Percentiles rank a stretch among this genome's conserved stretches.
These are phyloP conservation scores for Peziza echinospora DNA, from an alignment of 495 filamentous ascomycete genomes.

Conservation along the genomic window DNA sequence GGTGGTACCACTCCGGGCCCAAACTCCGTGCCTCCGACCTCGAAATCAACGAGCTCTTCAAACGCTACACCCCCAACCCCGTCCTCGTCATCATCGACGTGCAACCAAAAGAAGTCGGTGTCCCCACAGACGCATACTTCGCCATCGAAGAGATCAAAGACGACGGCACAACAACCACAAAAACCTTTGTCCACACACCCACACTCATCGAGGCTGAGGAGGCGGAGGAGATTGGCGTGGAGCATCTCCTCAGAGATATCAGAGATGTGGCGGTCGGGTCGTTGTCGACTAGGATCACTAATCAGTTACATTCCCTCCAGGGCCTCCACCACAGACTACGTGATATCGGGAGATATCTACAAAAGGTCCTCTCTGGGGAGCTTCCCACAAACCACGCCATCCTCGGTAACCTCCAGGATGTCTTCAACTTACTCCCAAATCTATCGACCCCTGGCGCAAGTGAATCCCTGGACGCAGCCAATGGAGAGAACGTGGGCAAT, in stretches of 20 bases:
- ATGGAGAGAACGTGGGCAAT: conserved; percentile 29
- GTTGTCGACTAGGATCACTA: conserved; percentile 92
- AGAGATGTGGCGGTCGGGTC: conserved; percentile 95
- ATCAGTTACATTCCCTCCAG: conserved; percentile 91
- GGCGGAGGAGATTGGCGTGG: conserved; percentile 95
- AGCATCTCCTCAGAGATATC: conserved; percentile 94
- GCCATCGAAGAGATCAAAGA: conserved; percentile 99
- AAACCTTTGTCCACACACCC: conserved; percentile 97
- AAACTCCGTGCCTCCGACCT: conserved; percentile 93
- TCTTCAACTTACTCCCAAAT: conserved; percentile 96
- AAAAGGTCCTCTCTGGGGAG: conserved; percentile 80
- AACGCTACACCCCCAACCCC: conserved; percentile 92
- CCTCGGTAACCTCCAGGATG: conserved; percentile 89
- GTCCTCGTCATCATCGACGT: conserved; percentile 96
- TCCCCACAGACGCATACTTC: conserved; percentile 97
- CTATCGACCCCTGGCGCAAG: conserved; percentile 55
- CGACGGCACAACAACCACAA: conserved; percentile 90
- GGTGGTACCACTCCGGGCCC: conserved; percentile 97
- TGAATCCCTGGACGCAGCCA: conserved; percentile 27
- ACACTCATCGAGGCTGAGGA: conserved; percentile 98
- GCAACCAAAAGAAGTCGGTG: conserved; percentile 92
- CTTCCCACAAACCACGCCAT: conserved; percentile 95
- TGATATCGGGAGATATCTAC: conserved; percentile 85
- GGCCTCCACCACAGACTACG: conserved; percentile 85
- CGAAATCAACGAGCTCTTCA: conserved; percentile 99